Evolutionary conservation across 495 filamentous ascomycete genomes (phyloP), one percentile per base, ranked within the genome.

Genomic region (Penicillium coprophilum): DNA sequence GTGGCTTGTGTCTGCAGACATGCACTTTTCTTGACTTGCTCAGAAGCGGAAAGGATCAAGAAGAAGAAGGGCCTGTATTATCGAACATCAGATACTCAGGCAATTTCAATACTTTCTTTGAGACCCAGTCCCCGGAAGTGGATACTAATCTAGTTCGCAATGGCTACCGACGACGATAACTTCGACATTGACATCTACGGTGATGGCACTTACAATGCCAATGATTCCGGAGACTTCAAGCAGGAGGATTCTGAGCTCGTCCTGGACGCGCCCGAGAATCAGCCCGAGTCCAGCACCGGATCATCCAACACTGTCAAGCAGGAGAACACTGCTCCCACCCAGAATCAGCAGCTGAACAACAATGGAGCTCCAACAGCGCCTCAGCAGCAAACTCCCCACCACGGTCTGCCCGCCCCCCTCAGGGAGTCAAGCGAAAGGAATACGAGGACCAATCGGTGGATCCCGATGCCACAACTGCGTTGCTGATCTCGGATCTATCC

Each of bases 141-240:
- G 34, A 46, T 36, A 52, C 44, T 41, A 62, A 66, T 51, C 45
- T 72, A 70, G 64, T 57, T 62, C 76, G 82, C 64, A 56, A 93
- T 93, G 89, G 89, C 88, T 62, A 72, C 75, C 57, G 84, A 87
- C 65, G 89, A 96, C 74, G 89, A 94, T 73, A 92, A 96, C 66
- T 97, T 97, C 80, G 94, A 97, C 70, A 96, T 97, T 81, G 95
- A 97, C 71, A 92, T 97, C 74, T 97, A 96, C 71, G 93, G 91
- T 59, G 89, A 97, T 69, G 85, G 87, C 53, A 80, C 81, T 55
- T 75, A 73, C 56, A 76, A 69, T 56, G 65, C 65, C 51, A 75
- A 74, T 45, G 76, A 79, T 24, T 72, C 79, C 24, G 79, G 73
- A 60, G 80, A 80, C 40, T 74, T 74, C 47, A 80, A 79, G 52